Evolutionary conservation across 345 rosid genomes (phyloP).

Genomic region (Mallotus nudiflorus): DNA sequence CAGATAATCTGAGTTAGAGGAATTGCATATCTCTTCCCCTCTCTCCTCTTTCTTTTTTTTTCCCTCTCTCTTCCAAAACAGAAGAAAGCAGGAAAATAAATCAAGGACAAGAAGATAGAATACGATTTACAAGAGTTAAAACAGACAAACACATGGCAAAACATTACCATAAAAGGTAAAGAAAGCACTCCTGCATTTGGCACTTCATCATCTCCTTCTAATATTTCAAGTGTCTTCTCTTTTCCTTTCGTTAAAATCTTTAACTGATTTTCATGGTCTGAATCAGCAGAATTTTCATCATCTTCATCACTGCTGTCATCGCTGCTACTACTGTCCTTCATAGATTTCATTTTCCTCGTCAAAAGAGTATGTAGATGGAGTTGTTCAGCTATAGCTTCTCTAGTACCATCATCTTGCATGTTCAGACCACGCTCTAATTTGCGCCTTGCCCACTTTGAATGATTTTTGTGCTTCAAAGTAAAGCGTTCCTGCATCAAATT

Average conservation of each 20-base stretch:
- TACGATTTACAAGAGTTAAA: neutral
- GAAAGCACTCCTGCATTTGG: slow-evolving; percentile 76
- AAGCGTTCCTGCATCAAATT: slow-evolving; percentile 67
- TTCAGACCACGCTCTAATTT: slow-evolving; percentile 67
- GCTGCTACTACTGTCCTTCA: slow-evolving; percentile 55
- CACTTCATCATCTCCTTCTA: slow-evolving; percentile 64
- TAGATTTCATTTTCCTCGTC: slow-evolving; percentile 83
- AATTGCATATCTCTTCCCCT: too few relatives aligned
- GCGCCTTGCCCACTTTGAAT: slow-evolving; percentile 79
- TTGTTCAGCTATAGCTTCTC: slow-evolving; percentile 83
- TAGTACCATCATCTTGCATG: slow-evolving; percentile 76
- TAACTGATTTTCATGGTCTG: slow-evolving; percentile 54
- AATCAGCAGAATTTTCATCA: slow-evolving; percentile 41
- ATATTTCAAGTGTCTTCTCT: slow-evolving; percentile 62
- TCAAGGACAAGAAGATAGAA: neutral
- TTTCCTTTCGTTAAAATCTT: slow-evolving; percentile 64
- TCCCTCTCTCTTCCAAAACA: neutral
- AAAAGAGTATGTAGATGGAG: slow-evolving; percentile 67
- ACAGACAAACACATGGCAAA: neutral
- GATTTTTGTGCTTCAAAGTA: slow-evolving; percentile 80
- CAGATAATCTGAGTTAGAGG: neutral
- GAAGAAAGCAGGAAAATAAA: neutral
- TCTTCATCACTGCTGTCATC: slow-evolving; percentile 62
- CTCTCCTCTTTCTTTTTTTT: too few relatives aligned
- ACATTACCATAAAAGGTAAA: slow-evolving; percentile 91